Base-by-base conservation (phyloP, 1,139 yeast genomes). In the Yamadazyma conglobata region DNA sequence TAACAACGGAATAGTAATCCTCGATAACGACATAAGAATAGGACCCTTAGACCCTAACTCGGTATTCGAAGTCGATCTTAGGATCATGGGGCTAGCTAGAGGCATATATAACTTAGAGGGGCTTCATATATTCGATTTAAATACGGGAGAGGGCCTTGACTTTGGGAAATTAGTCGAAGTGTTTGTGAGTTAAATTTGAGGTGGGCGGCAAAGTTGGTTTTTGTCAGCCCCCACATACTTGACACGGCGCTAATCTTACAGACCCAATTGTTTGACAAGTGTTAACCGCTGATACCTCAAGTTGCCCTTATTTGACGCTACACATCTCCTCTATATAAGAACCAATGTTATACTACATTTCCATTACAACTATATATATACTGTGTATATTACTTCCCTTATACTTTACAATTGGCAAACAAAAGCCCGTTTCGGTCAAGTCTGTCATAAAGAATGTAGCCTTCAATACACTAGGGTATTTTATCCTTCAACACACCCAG, bases 81-180 rank as follows among this genome's bases (percentile, higher is more conserved):
- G 64, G 34, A 53, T 85, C 32, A 58, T 81, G 34, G 89, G 88
- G 0, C 58, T 82, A 7, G 70, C 77, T 21, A 64, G 70, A 39
- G 95, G 94, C 0, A 70, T 79, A 7, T 79, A 71, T 49, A 74
- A 76, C 28, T 58, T 85, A 19, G 79, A 74, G 35, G 89, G 87
- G 2, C 66, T 82, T 11, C 73, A 73, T 35, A 62, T 85, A 6
- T 69, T 79, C 31, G 94, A 85, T 47, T 60, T 77, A 8, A 52
- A 52, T 22, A 70, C 78, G 16, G 88, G 91, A 3, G 91, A 83
- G 39, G 75, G 79, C 2, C 66, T 79, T 42, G 89, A 79, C 40
- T 80, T 85, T 48, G 89, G 88, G 1, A 72, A 75, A 39, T 57
- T 83, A 31, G 64, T 84, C 13, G 89, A 83, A 46, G 83, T 85